These are phyloP conservation scores for Cochlearia excelsa DNA, from an alignment of 345 rosid genomes.

Conservation along the genomic window DNA sequence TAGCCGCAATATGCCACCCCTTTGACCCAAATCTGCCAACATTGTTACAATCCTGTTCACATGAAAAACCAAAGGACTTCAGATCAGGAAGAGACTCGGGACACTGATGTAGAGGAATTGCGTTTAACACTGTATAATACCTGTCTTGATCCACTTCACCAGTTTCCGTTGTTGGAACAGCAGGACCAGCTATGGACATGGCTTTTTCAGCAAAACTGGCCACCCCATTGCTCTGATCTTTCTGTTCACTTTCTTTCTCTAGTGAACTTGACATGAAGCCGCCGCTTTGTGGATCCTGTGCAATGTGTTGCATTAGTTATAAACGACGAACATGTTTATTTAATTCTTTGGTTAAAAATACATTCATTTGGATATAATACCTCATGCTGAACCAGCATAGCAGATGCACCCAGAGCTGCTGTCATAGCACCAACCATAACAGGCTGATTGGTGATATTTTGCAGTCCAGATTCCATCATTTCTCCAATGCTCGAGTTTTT, in stretches of 20 bases:
- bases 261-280: constrained; percentile 37
- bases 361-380: constrained; percentile 39
- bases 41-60: constrained; percentile 73
- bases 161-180: constrained; percentile 85
- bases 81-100: constrained; percentile 21
- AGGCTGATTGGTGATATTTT: constrained; percentile 39
- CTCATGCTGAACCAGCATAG: constrained; percentile 61
- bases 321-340: background rate
- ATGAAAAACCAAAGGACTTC: constrained; percentile 19
- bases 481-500: constrained; percentile 28
- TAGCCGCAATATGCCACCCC: constrained; percentile 80
- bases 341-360: constrained; percentile 1
- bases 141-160: constrained; percentile 96
- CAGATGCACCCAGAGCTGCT: constrained; percentile 94
- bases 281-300: constrained; percentile 39
- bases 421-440: constrained; percentile 83
- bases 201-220: constrained; percentile 95
- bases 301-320: constrained; percentile 7
- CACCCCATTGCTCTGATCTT: constrained; percentile 48
- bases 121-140: constrained; percentile 35
- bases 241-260: constrained; percentile 40
- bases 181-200: constrained; percentile 90
- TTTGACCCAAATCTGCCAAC: constrained; percentile 87
- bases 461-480: constrained; percentile 35
- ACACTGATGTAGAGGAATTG: constrained; percentile 14